Conservation (phyloP, 2,329 filamentous ascomycete genomes). For the Malbranchea cinnamomea region DNA sequence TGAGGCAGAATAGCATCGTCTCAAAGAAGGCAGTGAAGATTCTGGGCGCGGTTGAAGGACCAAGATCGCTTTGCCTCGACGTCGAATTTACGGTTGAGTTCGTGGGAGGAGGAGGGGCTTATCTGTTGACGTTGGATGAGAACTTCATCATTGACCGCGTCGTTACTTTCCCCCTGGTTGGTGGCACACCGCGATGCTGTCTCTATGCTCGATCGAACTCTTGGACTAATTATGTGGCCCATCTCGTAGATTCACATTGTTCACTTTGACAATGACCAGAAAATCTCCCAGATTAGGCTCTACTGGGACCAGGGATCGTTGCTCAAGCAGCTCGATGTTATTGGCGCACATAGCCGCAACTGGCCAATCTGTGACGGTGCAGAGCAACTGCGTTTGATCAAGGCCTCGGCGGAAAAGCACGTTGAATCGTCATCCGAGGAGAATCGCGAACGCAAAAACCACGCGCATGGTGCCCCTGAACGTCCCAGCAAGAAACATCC, state of each 20-base stretch:
- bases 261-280: slow-evolving; percentile 58
- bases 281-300: slow-evolving; percentile 75
- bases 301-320: slow-evolving; percentile 93
- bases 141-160: slow-evolving; percentile 79
- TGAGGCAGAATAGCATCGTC: slow-evolving; percentile 54
- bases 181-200: slow-evolving; percentile 22
- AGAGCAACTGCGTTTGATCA: slow-evolving; percentile 68
- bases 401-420: slow-evolving; percentile 34
- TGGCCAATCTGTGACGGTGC: slow-evolving; percentile 87
- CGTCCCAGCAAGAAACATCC: slow-evolving; percentile 28
- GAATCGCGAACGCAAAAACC: slow-evolving; percentile 7
- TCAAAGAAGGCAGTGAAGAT: slow-evolving; percentile 72
- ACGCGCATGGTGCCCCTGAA: slow-evolving; percentile 9
- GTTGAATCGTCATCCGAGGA: background rate
- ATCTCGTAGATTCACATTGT: slow-evolving; percentile 64
- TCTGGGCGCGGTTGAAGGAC: slow-evolving; percentile 57
- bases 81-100: slow-evolving; percentile 76
- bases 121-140: slow-evolving; percentile 79
- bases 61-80: slow-evolving; percentile 57
- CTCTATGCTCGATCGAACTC: background rate
- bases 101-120: slow-evolving; percentile 62
- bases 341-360: slow-evolving; percentile 76
- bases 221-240: slow-evolving; percentile 1
- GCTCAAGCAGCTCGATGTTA: slow-evolving; percentile 84
- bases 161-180: slow-evolving; percentile 67